These are phyloP conservation scores for Limnomonas spitsbergensis DNA, from an alignment of 139 green algal genomes.

Conservation along the genomic window DNA sequence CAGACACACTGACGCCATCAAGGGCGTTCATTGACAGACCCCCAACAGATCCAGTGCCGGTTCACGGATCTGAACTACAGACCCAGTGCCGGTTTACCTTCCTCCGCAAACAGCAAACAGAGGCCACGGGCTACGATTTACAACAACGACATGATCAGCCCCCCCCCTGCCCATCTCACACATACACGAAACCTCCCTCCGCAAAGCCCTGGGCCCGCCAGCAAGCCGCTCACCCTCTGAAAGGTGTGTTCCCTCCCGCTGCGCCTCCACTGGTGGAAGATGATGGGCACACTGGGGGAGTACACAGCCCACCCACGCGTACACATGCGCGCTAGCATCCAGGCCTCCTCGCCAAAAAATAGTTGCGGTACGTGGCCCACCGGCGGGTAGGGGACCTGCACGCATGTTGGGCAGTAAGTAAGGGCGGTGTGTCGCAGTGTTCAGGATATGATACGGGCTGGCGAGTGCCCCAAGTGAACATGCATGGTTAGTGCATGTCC, in stretches of 20 bases:
- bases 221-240: slow-evolving; percentile 26
- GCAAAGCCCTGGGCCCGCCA: no score
- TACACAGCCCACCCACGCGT: slow-evolving; percentile 65
- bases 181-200: no score
- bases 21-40: no score
- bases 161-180: no score
- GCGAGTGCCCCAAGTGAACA: no score
- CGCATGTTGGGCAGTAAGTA: no score
- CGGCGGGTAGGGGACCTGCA: slow-evolving; percentile 51
- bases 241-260: slow-evolving; percentile 31
- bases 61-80: no score
- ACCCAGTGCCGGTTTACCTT: background rate
- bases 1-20: no score
- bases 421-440: no score
- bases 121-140: background rate
- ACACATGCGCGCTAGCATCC: slow-evolving; percentile 58
- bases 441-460: no score
- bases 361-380: slow-evolving; percentile 54
- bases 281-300: slow-evolving; percentile 39
- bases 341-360: slow-evolving; percentile 71
- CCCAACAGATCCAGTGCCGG: no score
- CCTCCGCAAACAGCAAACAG: background rate
- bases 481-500: no score
- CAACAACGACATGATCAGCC: background rate
- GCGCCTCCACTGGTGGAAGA: slow-evolving; percentile 66